Evolutionary conservation across 257 asterid species (phyloP).

Genomic region (Lavandula angustifolia): DNA sequence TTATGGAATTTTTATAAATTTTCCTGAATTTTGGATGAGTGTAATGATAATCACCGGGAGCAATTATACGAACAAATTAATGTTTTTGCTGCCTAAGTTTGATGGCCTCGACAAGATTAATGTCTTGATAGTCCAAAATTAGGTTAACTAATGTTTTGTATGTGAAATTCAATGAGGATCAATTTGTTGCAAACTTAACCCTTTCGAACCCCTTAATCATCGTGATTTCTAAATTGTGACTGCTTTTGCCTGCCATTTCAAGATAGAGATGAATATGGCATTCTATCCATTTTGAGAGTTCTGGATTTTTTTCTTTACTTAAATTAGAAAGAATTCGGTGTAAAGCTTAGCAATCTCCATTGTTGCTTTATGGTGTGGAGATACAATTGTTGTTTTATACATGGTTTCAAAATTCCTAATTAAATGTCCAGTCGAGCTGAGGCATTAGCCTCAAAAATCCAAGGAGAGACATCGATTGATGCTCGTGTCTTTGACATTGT

Average conservation of each 20-base stretch:
- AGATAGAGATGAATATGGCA: neutral
- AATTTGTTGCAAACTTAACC: neutral
- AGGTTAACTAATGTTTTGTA: neutral
- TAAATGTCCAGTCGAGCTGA: too few relatives aligned
- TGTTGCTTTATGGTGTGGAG: neutral
- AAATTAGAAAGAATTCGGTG: neutral
- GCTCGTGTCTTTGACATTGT: neutral
- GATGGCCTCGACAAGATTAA: neutral
- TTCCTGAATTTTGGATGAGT: neutral
- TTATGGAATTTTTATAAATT: neutral
- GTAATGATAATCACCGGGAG: neutral
- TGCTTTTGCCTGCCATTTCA: slow-evolving; percentile 5
- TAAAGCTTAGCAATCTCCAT: neutral
- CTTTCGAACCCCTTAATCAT: neutral
- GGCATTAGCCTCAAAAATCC: too few relatives aligned
- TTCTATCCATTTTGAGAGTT: neutral
- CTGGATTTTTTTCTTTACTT: neutral
- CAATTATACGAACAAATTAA: neutral
- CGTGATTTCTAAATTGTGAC: neutral
- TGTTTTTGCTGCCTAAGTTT: neutral
- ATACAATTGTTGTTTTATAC: neutral
- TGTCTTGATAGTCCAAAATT: neutral
- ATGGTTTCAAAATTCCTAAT: neutral
- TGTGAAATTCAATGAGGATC: slow-evolving; percentile 5
- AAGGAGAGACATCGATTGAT: neutral